Conservation (phyloP, 1,284 basidiomycete genomes). For the Ganoderma leucocontextum region DNA sequence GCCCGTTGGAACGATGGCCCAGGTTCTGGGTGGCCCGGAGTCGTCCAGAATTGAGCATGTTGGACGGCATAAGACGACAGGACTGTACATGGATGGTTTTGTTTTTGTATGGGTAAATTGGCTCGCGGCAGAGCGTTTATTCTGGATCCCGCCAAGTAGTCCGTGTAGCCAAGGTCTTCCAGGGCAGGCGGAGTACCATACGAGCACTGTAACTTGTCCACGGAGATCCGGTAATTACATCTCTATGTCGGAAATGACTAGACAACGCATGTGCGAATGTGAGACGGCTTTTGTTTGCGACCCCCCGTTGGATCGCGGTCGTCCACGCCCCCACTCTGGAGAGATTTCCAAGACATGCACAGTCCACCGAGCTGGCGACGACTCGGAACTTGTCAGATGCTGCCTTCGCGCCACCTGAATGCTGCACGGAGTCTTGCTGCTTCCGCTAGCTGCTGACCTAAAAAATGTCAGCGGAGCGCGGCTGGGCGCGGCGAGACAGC, state of each 20-base stretch:
- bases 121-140: background rate
- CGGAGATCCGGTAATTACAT: background rate
- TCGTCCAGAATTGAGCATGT: conserved; percentile 4
- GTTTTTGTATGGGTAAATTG: background rate
- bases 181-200: background rate
- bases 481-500: background rate
- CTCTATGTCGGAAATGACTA: conserved; percentile 3
- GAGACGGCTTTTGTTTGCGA: background rate
- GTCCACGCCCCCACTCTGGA: background rate
- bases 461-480: background rate
- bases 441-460: background rate
- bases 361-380: background rate
- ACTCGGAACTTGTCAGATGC: background rate
- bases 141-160: background rate
- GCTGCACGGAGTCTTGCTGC: background rate
- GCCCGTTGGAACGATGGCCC: background rate
- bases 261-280: background rate
- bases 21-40: background rate
- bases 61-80: background rate
- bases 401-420: background rate
- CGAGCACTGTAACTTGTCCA: background rate
- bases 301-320: background rate
- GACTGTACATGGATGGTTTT: background rate
- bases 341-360: background rate
- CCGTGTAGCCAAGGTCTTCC: background rate